Conservation (phyloP, 1,139 yeast species). For the Lodderomyces margitis region DNA sequence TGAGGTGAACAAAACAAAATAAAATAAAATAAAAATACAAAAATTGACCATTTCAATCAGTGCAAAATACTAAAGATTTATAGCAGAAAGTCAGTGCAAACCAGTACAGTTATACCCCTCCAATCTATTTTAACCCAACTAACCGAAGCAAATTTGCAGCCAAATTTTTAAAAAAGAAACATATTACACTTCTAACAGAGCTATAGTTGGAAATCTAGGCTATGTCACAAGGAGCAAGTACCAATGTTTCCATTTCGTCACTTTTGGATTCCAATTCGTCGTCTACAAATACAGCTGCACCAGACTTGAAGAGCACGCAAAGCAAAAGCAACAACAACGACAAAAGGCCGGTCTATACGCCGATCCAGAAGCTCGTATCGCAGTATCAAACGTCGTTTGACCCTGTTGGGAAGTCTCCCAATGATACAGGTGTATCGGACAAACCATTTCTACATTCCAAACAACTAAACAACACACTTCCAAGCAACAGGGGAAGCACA, state of each 20-base stretch:
- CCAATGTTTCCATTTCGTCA: conserved; percentile 22
- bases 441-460: background rate
- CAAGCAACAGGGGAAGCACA: conserved; percentile 9
- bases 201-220: background rate
- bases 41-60: background rate
- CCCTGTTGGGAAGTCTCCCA: conserved; percentile 12
- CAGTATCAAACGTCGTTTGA: conserved; percentile 24
- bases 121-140: background rate
- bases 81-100: too few species aligned
- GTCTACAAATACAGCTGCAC: conserved; percentile 3
- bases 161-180: background rate
- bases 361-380: conserved; percentile 22
- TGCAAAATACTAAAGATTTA: background rate
- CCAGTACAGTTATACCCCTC: too few species aligned
- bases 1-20: background rate
- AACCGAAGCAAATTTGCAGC: background rate
- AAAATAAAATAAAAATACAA: background rate
- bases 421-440: conserved; percentile 4
- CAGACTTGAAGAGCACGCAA: background rate
- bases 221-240: conserved; percentile 4
- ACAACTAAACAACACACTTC: background rate
- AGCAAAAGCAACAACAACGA: background rate
- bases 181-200: too few species aligned
- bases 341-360: conserved; percentile 4
- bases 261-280: conserved; percentile 12